A percentile compares a stretch with the other conserved stretches of the same genome.
These are phyloP conservation scores for Hericium erinaceus DNA, from an alignment of 768 basidiomycete species.

Conservation along the genomic window DNA sequence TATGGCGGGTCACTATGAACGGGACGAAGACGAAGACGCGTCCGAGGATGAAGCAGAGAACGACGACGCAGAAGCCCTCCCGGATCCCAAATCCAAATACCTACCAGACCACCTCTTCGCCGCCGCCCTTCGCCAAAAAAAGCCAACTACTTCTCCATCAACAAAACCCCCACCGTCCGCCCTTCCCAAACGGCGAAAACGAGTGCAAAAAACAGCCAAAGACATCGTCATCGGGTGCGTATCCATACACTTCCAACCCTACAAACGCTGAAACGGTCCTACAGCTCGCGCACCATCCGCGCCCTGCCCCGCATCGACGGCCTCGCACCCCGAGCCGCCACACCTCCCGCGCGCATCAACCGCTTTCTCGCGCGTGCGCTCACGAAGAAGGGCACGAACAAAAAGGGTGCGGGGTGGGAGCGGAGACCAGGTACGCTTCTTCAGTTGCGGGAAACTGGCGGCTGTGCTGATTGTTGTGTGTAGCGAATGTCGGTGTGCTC, in stretches of 20 bases:
- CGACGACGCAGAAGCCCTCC: background rate
- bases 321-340: background rate
- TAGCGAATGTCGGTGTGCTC: slow-evolving; percentile 9
- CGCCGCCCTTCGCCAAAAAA: slow-evolving; percentile 3
- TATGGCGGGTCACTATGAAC: background rate
- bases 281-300: slow-evolving; percentile 10
- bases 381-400: background rate
- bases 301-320: slow-evolving; percentile 1
- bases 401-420: slow-evolving; percentile 8
- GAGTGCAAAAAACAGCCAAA: slow-evolving; percentile 2
- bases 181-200: background rate
- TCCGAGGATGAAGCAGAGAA: background rate
- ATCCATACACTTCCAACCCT: background rate
- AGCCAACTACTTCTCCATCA: background rate
- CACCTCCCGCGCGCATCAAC: slow-evolving; percentile 4
- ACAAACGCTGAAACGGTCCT: background rate
- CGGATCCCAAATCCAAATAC: slow-evolving; percentile 7
- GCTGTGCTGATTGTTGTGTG: background rate
- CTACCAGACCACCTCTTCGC: slow-evolving; percentile 14
- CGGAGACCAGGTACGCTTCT: slow-evolving; percentile 10
- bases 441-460: background rate
- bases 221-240: slow-evolving; percentile 14
- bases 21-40: background rate
- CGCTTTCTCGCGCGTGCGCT: slow-evolving; percentile 7
- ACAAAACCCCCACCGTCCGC: background rate